A percentile compares a stretch with the other conserved stretches of the same genome.
These are phyloP conservation scores for Candida gorgasii DNA, from an alignment of 805 yeast species.

Conservation along the genomic window DNA sequence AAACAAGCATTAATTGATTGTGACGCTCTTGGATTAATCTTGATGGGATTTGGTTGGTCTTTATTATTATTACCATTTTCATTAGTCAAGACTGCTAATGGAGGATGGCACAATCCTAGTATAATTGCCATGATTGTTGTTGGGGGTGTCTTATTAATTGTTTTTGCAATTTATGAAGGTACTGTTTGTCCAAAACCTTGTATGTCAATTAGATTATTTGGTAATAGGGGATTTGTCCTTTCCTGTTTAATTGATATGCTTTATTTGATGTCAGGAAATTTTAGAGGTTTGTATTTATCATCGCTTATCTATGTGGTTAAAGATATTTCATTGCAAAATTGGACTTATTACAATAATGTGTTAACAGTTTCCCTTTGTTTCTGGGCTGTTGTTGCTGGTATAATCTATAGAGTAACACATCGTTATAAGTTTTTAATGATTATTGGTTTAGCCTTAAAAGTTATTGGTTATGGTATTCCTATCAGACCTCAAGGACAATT, in stretches of 20 bases:
- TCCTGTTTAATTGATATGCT: slow-evolving; percentile 34
- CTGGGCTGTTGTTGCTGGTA: slow-evolving; percentile 39
- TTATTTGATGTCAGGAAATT: slow-evolving; percentile 29
- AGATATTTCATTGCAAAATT: slow-evolving; percentile 29
- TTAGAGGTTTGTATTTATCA: slow-evolving; percentile 30
- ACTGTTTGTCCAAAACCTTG: slow-evolving; percentile 36
- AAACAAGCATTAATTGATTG: slow-evolving; percentile 30
- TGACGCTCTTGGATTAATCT: slow-evolving; percentile 39
- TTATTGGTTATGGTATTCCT: slow-evolving; percentile 31
- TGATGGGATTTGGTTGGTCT: slow-evolving; percentile 41
- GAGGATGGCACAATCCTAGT: slow-evolving; percentile 37
- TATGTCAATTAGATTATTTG: slow-evolving; percentile 33
- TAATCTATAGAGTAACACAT: slow-evolving; percentile 31
- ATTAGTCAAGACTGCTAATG: slow-evolving; percentile 28
- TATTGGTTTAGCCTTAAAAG: slow-evolving; percentile 31
- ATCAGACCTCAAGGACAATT: slow-evolving; percentile 22
- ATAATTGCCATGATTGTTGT: slow-evolving; percentile 46
- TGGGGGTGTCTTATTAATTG: slow-evolving; percentile 37
- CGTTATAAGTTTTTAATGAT: slow-evolving; percentile 38
- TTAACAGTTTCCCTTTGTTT: slow-evolving; percentile 36
- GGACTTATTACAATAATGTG: slow-evolving; percentile 41
- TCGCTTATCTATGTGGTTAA: slow-evolving; percentile 33
- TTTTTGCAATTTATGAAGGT: slow-evolving; percentile 36
- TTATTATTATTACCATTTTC: slow-evolving; percentile 41
- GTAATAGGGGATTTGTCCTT: slow-evolving; percentile 37